Conservation (phyloP, 108 stramenopile genomes). For the Fistulifera solaris region DNA sequence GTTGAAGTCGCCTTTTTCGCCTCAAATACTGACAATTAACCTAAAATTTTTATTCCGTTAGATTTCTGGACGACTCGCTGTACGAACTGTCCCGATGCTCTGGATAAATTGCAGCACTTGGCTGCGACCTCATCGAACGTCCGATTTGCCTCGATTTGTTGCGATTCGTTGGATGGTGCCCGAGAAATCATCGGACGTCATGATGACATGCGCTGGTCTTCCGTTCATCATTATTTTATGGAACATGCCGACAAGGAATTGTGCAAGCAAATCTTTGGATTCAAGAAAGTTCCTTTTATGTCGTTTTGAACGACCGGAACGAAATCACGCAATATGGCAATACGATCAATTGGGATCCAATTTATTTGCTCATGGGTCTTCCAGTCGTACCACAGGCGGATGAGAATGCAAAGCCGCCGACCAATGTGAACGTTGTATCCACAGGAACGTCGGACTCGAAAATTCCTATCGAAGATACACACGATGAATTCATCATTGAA, state of each 20-base stretch:
- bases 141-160: constrained; percentile 72
- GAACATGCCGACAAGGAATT: constrained; percentile 57
- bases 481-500: constrained; percentile 1
- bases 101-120: constrained; percentile 52
- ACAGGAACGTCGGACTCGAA: neutral
- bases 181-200: constrained; percentile 73
- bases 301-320: constrained; percentile 63
- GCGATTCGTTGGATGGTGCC: constrained; percentile 70
- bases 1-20: constrained; percentile 3
- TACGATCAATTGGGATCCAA: constrained; percentile 33
- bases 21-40: neutral
- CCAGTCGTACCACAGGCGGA: neutral
- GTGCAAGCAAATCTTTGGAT: constrained; percentile 67
- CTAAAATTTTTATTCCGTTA: constrained; percentile 10
- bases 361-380: neutral
- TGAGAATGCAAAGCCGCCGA: neutral
- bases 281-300: constrained; percentile 79
- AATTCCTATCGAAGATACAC: neutral
- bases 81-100: constrained; percentile 70
- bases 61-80: constrained; percentile 91
- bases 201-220: constrained; percentile 58
- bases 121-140: constrained; percentile 51
- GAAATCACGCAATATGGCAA: constrained; percentile 70
- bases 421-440: neutral
- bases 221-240: constrained; percentile 75